Conservation (phyloP, 176 grass and related monocot genomes). For the Bothriochloa decipiens region DNA sequence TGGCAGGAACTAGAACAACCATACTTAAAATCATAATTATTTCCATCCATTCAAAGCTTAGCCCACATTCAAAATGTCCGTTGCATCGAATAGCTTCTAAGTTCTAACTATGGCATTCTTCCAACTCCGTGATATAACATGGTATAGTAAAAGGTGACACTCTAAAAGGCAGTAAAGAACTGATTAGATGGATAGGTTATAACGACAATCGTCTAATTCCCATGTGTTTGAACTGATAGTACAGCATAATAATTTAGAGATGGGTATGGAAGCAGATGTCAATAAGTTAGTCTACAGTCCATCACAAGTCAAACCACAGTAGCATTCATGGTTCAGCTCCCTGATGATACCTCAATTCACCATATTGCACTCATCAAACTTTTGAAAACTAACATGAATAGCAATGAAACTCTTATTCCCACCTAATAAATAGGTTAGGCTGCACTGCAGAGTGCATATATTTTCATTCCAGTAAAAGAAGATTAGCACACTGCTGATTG, state of each 20-base stretch:
- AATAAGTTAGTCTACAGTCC: not conserved
- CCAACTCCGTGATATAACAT: not conserved
- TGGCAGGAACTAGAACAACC: not conserved
- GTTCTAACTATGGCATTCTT: constrained; percentile 1
- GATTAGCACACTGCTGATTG: not conserved
- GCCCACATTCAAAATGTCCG: constrained; percentile 1
- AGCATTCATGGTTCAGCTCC: not conserved
- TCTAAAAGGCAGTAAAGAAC: constrained; percentile 1
- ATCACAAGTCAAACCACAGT: constrained; percentile 11
- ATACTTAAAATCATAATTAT: not conserved
- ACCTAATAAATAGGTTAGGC: not conserved
- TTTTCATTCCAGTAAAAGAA: not conserved
- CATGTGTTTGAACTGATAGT: not conserved
- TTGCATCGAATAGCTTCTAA: constrained; percentile 4
- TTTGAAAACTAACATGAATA: constrained; percentile 11
- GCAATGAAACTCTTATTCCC: not conserved
- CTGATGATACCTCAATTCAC: not conserved
- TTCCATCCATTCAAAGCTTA: constrained; percentile 9
- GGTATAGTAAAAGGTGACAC: not conserved
- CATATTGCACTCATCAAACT: not conserved
- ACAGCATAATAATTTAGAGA: not conserved
- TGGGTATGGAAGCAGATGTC: not conserved
- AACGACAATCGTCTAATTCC: not conserved
- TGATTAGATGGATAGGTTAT: not conserved
- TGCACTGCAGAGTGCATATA: not conserved